A percentile compares a stretch with the other conserved stretches of the same genome.
phyloP scores from a whole-genome alignment of 257 asterid genomes.

The Nicotiana undulata region DNA sequence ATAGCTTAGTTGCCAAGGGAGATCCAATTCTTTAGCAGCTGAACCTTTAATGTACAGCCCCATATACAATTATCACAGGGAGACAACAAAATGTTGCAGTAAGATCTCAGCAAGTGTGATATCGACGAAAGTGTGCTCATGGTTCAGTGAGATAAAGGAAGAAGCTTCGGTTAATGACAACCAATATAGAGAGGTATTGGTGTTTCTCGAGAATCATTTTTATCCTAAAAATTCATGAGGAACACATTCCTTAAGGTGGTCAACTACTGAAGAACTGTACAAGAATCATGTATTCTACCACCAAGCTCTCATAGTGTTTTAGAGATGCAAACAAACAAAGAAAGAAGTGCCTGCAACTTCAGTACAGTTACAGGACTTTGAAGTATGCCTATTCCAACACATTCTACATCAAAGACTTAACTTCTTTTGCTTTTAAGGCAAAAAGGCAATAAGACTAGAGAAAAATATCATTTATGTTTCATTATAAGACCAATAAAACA shows the following conservation, averaged over 20 bases:
- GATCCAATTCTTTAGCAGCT: background rate
- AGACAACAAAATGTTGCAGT: background rate
- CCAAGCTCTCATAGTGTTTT: background rate
- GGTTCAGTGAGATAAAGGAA: background rate
- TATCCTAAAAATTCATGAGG: background rate
- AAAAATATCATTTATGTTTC: background rate
- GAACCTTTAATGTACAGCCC: background rate
- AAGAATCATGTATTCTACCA: background rate
- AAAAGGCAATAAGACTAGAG: background rate
- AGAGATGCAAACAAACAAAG: background rate
- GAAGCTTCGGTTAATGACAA: background rate
- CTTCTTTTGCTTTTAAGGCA: background rate
- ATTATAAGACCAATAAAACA: background rate
- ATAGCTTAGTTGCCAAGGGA: background rate
- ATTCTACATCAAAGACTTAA: background rate
- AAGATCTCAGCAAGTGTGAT: background rate
- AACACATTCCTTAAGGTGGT: background rate
- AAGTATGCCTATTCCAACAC: conserved; percentile 1
- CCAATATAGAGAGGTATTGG: background rate
- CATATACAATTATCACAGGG: background rate
- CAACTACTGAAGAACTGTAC: background rate
- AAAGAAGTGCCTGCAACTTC: background rate
- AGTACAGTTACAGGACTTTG: background rate
- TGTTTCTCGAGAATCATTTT: background rate
- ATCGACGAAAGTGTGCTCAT: background rate